Evolutionary conservation across 106 monocot species (phyloP).

Genomic region (Alisma plantagoaquatica): DNA sequence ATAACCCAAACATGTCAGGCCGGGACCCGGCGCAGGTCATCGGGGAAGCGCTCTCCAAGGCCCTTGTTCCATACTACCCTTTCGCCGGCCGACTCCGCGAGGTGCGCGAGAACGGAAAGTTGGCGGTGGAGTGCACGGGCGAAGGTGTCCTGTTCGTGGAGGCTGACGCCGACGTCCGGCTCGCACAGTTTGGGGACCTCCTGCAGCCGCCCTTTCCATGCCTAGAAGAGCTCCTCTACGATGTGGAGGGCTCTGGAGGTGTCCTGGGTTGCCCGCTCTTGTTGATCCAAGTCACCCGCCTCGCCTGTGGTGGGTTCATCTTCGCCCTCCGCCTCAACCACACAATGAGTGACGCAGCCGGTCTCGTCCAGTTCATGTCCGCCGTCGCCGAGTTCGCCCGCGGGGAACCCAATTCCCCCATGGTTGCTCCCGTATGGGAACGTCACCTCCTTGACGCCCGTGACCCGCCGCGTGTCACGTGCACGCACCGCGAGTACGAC

Average conservation of each 20-base stretch:
- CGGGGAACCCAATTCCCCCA: conserved; percentile 6
- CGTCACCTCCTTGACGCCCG: conserved; percentile 22
- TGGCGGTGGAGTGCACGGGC: conserved; percentile 6
- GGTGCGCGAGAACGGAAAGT: conserved; percentile 2
- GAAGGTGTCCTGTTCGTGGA: too few relatives aligned
- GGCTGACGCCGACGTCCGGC: too few relatives aligned
- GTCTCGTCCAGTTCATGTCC: conserved; percentile 13
- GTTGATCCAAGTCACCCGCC: too few relatives aligned
- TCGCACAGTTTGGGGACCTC: neutral
- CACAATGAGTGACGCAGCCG: too few relatives aligned
- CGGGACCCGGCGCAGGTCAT: conserved; percentile 3
- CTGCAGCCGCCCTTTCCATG: conserved; percentile 9
- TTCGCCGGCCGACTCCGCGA: conserved; percentile 9
- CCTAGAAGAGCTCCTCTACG: too few relatives aligned
- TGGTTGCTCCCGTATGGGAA: conserved; percentile 13
- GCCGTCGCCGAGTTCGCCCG: conserved; percentile 20
- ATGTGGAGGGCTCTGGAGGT: too few relatives aligned
- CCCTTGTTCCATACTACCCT: conserved; percentile 8
- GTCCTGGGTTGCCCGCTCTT: too few relatives aligned
- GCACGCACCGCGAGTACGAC: too few relatives aligned
- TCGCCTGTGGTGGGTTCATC: too few relatives aligned
- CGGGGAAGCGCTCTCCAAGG: conserved; percentile 5
- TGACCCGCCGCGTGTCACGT: too few relatives aligned
- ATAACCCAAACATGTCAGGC: neutral
- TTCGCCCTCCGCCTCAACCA: too few relatives aligned